A percentile compares a stretch with the other conserved stretches of the same genome.
phyloP scores from a whole-genome alignment of 2,329 filamentous ascomycete genomes.

The Seiridium unicorne region DNA sequence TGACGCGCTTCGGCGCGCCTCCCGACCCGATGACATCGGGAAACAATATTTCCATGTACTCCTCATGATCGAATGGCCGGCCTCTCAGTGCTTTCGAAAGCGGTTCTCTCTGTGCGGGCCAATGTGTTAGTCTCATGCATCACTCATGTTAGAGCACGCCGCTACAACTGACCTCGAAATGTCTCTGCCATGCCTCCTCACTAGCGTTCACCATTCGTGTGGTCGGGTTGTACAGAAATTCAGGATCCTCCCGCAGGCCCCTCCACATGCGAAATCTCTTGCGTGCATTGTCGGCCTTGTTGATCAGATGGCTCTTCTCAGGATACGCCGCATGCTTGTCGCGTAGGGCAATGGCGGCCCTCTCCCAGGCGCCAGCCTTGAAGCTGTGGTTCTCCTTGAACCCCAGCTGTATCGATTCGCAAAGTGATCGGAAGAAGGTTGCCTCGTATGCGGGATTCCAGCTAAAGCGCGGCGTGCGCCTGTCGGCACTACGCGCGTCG shows the following conservation, averaged over 20 bases:
- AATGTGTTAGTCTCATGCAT: background rate
- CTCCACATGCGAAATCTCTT: constrained; percentile 63
- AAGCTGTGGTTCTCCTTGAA: constrained; percentile 58
- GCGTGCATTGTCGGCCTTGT: constrained; percentile 62
- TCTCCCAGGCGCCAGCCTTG: constrained; percentile 61
- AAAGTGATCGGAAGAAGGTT: constrained; percentile 60
- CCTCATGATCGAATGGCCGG: constrained; percentile 58
- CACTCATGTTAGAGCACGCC: too few species aligned
- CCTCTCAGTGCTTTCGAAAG: constrained; percentile 56
- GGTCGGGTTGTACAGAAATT: constrained; percentile 52
- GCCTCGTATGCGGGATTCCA: constrained; percentile 59
- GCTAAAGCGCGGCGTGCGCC: constrained; percentile 51
- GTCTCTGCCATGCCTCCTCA: constrained; percentile 56
- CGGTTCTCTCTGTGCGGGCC: constrained; percentile 49
- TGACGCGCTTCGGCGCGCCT: constrained; percentile 58
- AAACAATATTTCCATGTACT: constrained; percentile 60
- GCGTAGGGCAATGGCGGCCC: constrained; percentile 52
- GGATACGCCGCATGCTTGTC: constrained; percentile 55
- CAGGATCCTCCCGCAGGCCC: constrained; percentile 54
- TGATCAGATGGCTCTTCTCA: constrained; percentile 61
- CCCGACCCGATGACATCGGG: constrained; percentile 60
- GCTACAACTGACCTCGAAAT: constrained; percentile 49
- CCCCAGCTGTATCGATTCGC: constrained; percentile 57
- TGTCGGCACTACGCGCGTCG: constrained; percentile 28
- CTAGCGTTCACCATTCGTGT: constrained; percentile 52